Percentiles rank a stretch among this genome's conserved stretches.
phyloP scores from a whole-genome alignment of 164 flowering plant genomes.

The Magnolia kwangsiensis region DNA sequence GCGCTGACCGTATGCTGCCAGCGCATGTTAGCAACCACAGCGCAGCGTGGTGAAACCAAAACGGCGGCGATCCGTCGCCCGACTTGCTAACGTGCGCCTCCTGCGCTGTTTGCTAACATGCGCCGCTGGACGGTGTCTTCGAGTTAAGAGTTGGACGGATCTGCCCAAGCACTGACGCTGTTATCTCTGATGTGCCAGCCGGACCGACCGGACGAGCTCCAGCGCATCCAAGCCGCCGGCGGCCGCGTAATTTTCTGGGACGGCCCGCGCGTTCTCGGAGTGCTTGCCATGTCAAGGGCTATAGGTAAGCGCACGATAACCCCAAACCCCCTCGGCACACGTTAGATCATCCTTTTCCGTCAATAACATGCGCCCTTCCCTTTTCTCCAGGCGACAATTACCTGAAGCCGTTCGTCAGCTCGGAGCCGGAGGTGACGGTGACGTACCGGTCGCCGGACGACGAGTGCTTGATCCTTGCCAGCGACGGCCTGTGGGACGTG shows the following conservation, averaged over 20 bases:
- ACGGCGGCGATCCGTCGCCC: background rate
- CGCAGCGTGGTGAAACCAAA: too few relatives aligned
- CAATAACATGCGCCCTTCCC: background rate
- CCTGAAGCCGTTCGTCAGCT: constrained; percentile 65
- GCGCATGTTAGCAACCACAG: too few relatives aligned
- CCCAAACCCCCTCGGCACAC: background rate
- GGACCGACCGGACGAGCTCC: constrained; percentile 70
- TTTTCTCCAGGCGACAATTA: constrained; percentile 48
- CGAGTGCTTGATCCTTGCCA: constrained; percentile 71
- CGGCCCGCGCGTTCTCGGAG: constrained; percentile 70
- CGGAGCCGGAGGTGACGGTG: constrained; percentile 66
- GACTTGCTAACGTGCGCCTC: background rate
- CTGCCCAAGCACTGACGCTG: background rate
- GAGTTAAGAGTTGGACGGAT: background rate
- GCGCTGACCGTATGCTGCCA: too few relatives aligned
- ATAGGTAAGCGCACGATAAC: constrained; percentile 35
- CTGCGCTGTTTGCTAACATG: background rate
- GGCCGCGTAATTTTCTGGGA: constrained; percentile 82
- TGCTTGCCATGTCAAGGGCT: constrained; percentile 78
- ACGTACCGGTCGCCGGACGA: constrained; percentile 50
- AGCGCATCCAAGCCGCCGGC: constrained; percentile 64
- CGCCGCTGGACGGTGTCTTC: background rate
- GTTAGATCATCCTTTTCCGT: background rate
- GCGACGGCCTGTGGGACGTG: constrained; percentile 86
- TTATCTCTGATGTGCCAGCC: constrained; percentile 39